Percentiles rank a stretch among this genome's conserved stretches.
phyloP scores from a whole-genome alignment of 2,329 filamentous ascomycete species.

The Ceratocystiopsis sp. region DNA sequence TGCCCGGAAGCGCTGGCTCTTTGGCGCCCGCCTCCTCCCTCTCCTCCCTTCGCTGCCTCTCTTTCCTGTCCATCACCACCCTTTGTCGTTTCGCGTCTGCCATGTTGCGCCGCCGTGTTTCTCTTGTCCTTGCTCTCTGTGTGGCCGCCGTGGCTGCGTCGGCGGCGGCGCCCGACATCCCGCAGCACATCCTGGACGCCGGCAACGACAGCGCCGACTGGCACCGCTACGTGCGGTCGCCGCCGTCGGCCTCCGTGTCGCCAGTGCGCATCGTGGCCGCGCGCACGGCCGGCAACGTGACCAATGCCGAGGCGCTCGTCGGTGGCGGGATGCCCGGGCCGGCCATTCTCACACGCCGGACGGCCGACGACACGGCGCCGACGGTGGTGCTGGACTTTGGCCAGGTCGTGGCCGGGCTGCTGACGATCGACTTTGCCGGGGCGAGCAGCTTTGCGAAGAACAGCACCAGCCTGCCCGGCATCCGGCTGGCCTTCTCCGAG shows the following conservation, averaged over 20 bases:
- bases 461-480: constrained; percentile 17
- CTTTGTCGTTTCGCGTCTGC: not conserved
- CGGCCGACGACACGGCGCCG: constrained; percentile 13
- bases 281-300: constrained; percentile 20
- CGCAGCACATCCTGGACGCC: constrained; percentile 5
- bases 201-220: constrained; percentile 14
- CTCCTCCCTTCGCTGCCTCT: not conserved
- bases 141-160: not conserved
- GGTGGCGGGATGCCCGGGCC: constrained; percentile 1
- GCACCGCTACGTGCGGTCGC: constrained; percentile 23
- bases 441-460: constrained; percentile 8
- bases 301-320: constrained; percentile 20
- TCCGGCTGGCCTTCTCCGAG: constrained; percentile 32
- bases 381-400: constrained; percentile 32
- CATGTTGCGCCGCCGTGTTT: constrained; percentile 3
- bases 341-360: constrained; percentile 17
- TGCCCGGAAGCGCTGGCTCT: too few species aligned
- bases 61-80: not conserved
- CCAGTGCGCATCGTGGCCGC: constrained; percentile 15
- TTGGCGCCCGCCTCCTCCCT: not conserved
- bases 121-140: not conserved
- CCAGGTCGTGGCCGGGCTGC: constrained; percentile 26
- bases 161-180: not conserved
- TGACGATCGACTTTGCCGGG: constrained; percentile 23
- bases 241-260: constrained; percentile 15